Evolutionary conservation across 768 basidiomycete genomes (phyloP), one percentile per base, ranked within the genome.

Genomic region (Ephemerocybe angulata): DNA sequence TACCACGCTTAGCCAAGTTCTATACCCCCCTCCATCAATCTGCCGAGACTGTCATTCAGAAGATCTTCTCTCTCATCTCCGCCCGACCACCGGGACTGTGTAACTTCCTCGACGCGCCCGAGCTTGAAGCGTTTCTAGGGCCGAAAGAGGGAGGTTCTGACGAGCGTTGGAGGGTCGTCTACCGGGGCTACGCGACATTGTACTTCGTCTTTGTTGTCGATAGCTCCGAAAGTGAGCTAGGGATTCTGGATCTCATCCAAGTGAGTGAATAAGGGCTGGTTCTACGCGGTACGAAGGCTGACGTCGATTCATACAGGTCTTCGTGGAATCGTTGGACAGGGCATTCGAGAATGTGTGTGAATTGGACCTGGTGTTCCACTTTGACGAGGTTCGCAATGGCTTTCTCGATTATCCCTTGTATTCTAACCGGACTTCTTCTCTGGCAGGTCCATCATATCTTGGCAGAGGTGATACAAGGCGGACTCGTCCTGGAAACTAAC

Each of bases 261-360:
- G 95, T 94, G 63, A 55, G 84, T 64, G 35, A 25, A 22, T 40
- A 29, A 35, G 29, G 4, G 10, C 35, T 30, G 43, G 27, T 24
- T n/a, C n/a, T 24, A 30, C 35, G 44, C 22, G 29, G 30, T 47
- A 21, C 19, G 27, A 21, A 22, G 21, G 25, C 33, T 40, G 19
- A 29, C n/a, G 35, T 5, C 12, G 10, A 13, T 5, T 10, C n/a
- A 19, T 19, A 19, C 38, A 95, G 95, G 97, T 99, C 17, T 93
- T 99, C 64, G 97, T 99, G 55, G 97, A 99, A 74, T 88, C 92
- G 3, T 79, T 99, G 31, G 97, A 99, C 70, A 79, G 93, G 33
- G 86, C 93, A 15, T 99, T 98, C 66, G 93, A 97, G 76, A 98
- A 98, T 64, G 97, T 99, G 0, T 98, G 97, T 71, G 97, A 99